These are phyloP conservation scores for Ceratocystis lukuohia DNA, from an alignment of 2,329 filamentous ascomycete genomes.

Conservation along the genomic window DNA sequence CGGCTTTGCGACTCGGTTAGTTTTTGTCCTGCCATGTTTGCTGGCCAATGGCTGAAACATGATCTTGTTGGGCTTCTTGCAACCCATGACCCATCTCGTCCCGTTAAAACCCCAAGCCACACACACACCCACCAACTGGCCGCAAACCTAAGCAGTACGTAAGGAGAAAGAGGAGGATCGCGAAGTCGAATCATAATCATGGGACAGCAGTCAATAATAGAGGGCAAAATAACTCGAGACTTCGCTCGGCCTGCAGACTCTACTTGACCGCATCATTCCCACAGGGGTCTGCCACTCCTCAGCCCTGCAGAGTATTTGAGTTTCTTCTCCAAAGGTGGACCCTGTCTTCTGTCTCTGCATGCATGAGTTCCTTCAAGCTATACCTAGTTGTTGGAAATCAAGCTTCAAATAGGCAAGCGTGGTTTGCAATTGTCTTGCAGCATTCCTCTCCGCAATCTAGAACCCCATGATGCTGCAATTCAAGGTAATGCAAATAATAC, in stretches of 20 bases:
- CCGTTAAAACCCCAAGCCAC: too few species aligned
- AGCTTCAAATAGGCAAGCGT: too few species aligned
- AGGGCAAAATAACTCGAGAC: too few species aligned
- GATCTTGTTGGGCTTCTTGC: not conserved
- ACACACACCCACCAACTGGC: too few species aligned
- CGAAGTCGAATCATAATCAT: not conserved
- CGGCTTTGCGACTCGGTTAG: not conserved
- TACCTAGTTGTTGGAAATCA: not conserved
- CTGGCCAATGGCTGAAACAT: conserved; percentile 1
- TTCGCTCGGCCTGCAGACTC: too few species aligned
- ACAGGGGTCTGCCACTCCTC: not conserved
- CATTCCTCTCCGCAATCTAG: too few species aligned
- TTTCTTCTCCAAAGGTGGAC: not conserved
- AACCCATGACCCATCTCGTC: too few species aligned
- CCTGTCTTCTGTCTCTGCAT: not conserved
- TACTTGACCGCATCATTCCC: not conserved
- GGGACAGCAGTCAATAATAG: too few species aligned
- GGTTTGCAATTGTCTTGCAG: too few species aligned
- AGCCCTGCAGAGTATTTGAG: conserved; percentile 16
- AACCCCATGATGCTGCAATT: too few species aligned
- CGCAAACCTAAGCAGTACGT: not conserved
- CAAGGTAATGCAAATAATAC: too few species aligned
- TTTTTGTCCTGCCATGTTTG: not conserved
- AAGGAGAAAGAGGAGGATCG: not conserved
- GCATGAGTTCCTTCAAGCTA: not conserved